Evolutionary conservation across 441 rosid species (phyloP).

Genomic region (Lepidium campestre): DNA sequence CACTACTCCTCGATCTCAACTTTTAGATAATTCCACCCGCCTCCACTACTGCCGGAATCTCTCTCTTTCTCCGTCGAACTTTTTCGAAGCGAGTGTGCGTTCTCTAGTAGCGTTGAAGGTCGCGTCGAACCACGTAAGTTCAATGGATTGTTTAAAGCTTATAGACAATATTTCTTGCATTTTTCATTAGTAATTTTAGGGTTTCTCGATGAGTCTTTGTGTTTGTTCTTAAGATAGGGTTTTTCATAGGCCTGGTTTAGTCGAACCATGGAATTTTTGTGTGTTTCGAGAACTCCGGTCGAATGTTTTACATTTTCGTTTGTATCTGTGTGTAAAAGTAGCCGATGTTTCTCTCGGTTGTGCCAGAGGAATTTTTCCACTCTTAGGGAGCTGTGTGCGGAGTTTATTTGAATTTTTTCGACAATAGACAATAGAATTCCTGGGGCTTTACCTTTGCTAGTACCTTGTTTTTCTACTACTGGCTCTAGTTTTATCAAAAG

Average conservation of each 20-base stretch:
- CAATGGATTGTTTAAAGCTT: not conserved
- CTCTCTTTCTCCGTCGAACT: constrained; percentile 20
- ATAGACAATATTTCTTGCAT: not conserved
- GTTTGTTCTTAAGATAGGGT: not conserved
- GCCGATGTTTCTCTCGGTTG: not conserved
- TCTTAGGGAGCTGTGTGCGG: not conserved
- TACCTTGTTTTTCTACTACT: not conserved
- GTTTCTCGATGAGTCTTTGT: constrained; percentile 2
- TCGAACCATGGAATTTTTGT: not conserved
- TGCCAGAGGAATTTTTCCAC: not conserved
- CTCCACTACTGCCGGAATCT: constrained; percentile 24
- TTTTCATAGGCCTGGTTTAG: not conserved
- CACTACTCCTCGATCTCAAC: constrained; percentile 19
- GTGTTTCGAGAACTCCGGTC: not conserved
- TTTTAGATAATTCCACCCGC: constrained; percentile 29
- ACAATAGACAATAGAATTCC: not conserved
- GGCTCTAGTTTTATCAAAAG: not conserved
- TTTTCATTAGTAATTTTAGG: constrained; percentile 12
- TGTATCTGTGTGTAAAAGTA: not conserved
- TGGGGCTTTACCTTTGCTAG: not conserved
- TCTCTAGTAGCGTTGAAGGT: not conserved
- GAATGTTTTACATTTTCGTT: not conserved
- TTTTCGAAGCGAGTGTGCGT: not conserved
- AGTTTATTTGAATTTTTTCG: not conserved
- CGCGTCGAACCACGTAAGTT: not conserved